phyloP scores from a whole-genome alignment of 495 filamentous ascomycete genomes.

The Penicillium lagena region DNA sequence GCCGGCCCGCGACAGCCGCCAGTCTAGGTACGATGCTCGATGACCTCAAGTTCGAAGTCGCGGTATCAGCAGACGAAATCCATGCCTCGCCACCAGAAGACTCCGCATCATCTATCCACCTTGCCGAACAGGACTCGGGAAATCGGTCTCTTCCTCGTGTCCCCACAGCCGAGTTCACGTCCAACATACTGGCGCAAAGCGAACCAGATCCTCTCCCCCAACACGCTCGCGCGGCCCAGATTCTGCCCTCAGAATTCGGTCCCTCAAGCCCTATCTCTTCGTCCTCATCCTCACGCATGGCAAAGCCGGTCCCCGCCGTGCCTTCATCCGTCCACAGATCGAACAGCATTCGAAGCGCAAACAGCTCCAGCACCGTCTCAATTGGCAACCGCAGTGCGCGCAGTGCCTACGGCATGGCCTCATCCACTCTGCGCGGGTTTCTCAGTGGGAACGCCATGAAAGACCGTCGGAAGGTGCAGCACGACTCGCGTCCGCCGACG shows the following conservation, averaged over 20 bases:
- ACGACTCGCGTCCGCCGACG: constrained; percentile 16
- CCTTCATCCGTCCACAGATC: constrained; percentile 24
- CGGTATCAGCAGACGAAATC: constrained; percentile 29
- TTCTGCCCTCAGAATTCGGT: constrained; percentile 20
- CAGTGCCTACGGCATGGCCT: constrained; percentile 35
- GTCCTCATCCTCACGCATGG: constrained; percentile 20
- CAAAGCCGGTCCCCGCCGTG: constrained; percentile 31
- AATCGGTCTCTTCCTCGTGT: neutral
- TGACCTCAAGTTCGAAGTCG: constrained; percentile 33
- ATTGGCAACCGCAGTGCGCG: constrained; percentile 34
- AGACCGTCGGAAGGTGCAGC: constrained; percentile 27
- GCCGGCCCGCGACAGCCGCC: constrained; percentile 31
- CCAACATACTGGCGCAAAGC: constrained; percentile 5
- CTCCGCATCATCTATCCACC: constrained; percentile 1
- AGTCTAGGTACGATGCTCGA: constrained; percentile 37
- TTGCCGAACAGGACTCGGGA: neutral
- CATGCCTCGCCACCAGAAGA: constrained; percentile 15
- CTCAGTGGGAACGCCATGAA: constrained; percentile 24
- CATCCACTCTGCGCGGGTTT: constrained; percentile 35
- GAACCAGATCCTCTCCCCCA: constrained; percentile 18
- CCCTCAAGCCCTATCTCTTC: constrained; percentile 5
- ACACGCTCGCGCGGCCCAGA: constrained; percentile 15
- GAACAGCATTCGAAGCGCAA: constrained; percentile 34
- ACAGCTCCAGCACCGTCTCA: constrained; percentile 36
- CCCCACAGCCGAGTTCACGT: constrained; percentile 2